Evolutionary conservation across 768 basidiomycete species (phyloP).

Genomic region (Glaciozyma martinii): DNA sequence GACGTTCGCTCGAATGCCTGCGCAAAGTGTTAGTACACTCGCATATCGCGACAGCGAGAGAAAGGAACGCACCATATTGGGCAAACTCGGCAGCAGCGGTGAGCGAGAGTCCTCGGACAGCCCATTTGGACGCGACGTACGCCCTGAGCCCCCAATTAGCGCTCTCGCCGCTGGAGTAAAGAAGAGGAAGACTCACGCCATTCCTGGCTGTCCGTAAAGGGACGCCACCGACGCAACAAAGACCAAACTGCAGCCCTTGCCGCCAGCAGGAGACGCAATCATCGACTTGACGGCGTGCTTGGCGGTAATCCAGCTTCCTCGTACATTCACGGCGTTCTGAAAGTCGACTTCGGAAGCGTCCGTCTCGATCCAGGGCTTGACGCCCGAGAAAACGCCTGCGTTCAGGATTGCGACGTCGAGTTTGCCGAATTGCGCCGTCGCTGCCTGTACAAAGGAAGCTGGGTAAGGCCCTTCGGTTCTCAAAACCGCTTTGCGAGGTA

Average conservation of each 20-base stretch:
- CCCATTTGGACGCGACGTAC: constrained; percentile 12
- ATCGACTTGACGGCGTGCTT: constrained; percentile 8
- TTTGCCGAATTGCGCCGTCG: background rate
- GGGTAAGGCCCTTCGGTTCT: background rate
- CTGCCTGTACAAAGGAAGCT: background rate
- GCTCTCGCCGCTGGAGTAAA: too few species aligned
- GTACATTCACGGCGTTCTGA: constrained; percentile 4
- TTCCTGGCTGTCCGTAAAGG: constrained; percentile 4
- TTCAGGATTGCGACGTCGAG: constrained; percentile 8
- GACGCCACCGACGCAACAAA: background rate
- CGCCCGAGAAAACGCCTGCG: constrained; percentile 2
- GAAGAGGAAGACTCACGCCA: too few species aligned
- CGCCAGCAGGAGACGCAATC: background rate
- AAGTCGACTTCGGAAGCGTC: background rate
- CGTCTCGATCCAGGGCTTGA: constrained; percentile 6
- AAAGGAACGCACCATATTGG: background rate
- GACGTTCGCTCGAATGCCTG: constrained; percentile 12
- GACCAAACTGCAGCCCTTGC: background rate
- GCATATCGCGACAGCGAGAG: background rate
- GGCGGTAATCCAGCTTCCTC: constrained; percentile 2
- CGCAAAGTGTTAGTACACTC: too few species aligned
- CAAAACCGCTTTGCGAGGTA: fast-evolving
- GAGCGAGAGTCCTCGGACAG: constrained; percentile 8
- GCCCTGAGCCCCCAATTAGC: background rate
- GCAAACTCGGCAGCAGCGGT: constrained; percentile 7